These are phyloP conservation scores for Spergularia marina DNA, from an alignment of 148 eudicot species.

Conservation along the genomic window DNA sequence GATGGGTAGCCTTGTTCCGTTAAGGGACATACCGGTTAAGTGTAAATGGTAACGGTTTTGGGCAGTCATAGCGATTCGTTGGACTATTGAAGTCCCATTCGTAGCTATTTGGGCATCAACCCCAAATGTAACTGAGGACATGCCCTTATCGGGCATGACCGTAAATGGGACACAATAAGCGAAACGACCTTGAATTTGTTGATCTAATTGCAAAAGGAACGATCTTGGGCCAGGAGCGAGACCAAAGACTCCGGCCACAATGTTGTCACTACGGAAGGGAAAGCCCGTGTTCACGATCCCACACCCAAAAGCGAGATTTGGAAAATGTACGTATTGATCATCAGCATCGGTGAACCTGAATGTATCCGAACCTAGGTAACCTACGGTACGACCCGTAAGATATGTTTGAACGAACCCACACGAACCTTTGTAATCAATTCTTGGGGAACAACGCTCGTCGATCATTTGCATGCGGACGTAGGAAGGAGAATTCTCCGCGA, in stretches of 20 bases:
- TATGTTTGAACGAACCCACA: background rate
- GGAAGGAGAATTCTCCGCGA: background rate
- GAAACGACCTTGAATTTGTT: slow-evolving; percentile 11
- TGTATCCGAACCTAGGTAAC: slow-evolving; percentile 15
- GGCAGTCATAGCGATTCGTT: background rate
- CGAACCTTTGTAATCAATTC: background rate
- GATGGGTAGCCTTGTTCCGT: background rate
- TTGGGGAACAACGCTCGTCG: slow-evolving; percentile 9
- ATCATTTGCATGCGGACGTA: background rate
- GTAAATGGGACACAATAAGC: slow-evolving; percentile 3
- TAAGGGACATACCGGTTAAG: background rate
- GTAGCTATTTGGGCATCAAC: background rate
- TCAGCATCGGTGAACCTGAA: background rate
- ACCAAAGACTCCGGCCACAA: slow-evolving; percentile 17
- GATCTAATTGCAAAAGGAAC: slow-evolving; percentile 9
- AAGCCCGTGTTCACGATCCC: background rate
- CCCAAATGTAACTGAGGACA: background rate
- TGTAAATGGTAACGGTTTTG: slow-evolving; percentile 1
- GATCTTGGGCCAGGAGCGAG: slow-evolving; percentile 17
- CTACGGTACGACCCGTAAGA: background rate
- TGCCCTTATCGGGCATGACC: too few species aligned
- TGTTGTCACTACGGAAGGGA: background rate
- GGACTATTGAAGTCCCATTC: background rate
- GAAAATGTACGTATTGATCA: background rate
- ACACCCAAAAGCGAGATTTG: slow-evolving; percentile 22